These are phyloP conservation scores for Pistacia integerrima DNA, from an alignment of 345 rosid genomes.

Conservation along the genomic window DNA sequence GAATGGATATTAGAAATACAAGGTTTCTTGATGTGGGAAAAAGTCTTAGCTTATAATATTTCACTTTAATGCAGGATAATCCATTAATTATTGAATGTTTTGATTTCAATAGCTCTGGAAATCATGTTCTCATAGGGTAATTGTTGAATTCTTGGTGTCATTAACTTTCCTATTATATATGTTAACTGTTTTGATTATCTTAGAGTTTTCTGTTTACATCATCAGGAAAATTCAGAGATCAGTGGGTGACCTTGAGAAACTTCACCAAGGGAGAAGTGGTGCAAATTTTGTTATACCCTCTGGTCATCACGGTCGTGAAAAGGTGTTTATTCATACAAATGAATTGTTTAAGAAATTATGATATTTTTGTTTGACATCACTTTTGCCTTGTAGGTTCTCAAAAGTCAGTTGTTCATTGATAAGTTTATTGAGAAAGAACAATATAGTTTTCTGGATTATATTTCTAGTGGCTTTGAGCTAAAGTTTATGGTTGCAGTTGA, in stretches of 20 bases:
- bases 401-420: slow-evolving; percentile 80
- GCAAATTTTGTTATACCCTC: slow-evolving; percentile 52
- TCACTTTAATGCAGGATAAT: slow-evolving; percentile 49
- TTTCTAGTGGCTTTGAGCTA: slow-evolving; percentile 79
- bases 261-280: slow-evolving; percentile 48
- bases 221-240: slow-evolving; percentile 72
- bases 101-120: slow-evolving; percentile 77
- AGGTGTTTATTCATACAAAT: slow-evolving; percentile 42
- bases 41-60: not conserved
- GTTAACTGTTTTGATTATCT: not conserved
- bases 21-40: not conserved
- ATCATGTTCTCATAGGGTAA: slow-evolving; percentile 75
- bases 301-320: slow-evolving; percentile 44
- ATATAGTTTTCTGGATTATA: slow-evolving; percentile 79
- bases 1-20: not conserved
- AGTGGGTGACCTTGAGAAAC: slow-evolving; percentile 61
- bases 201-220: slow-evolving; percentile 20
- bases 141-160: slow-evolving; percentile 1
- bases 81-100: slow-evolving; percentile 84
- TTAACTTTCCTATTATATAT: not conserved
- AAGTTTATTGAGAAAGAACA: slow-evolving; percentile 61
- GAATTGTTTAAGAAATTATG: slow-evolving; percentile 4
- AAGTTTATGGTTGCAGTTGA: slow-evolving; percentile 95
- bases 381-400: slow-evolving; percentile 47
- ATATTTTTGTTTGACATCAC: not conserved